Conservation (phyloP, 495 filamentous ascomycete genomes). For the Xylaria telfairii region DNA sequence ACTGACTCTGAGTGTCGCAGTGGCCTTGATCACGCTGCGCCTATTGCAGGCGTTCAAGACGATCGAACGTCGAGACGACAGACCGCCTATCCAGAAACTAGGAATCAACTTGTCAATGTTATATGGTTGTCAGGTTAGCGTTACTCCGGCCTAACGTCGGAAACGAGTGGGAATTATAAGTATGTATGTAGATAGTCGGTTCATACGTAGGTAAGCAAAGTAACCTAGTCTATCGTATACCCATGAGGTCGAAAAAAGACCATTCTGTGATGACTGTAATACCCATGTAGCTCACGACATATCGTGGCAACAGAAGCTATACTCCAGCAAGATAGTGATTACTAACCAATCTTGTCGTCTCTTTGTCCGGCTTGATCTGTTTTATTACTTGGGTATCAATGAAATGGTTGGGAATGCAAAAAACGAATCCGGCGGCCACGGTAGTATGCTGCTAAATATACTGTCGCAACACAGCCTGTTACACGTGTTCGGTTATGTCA, state of each 20-base stretch:
- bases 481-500: not conserved
- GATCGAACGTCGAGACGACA: constrained; percentile 55
- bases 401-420: too few species aligned
- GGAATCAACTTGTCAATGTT: constrained; percentile 46
- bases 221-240: not conserved
- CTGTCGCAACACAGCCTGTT: too few species aligned
- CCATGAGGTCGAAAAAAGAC: not conserved
- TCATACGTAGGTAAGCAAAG: not conserved
- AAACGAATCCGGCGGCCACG: too few species aligned
- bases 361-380: not conserved
- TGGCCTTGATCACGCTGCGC: constrained; percentile 61
- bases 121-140: constrained; percentile 46
- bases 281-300: constrained; percentile 22
- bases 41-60: constrained; percentile 64
- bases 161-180: not conserved
- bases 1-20: not conserved
- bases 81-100: constrained; percentile 42
- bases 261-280: not conserved
- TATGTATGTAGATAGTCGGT: not conserved
- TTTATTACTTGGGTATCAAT: not conserved
- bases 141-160: constrained; percentile 29
- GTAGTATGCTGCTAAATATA: not conserved
- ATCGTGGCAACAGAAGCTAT: not conserved
- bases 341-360: not conserved
- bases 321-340: not conserved